Conservation (phyloP, 306 rosid species). For the Quercus robur region DNA sequence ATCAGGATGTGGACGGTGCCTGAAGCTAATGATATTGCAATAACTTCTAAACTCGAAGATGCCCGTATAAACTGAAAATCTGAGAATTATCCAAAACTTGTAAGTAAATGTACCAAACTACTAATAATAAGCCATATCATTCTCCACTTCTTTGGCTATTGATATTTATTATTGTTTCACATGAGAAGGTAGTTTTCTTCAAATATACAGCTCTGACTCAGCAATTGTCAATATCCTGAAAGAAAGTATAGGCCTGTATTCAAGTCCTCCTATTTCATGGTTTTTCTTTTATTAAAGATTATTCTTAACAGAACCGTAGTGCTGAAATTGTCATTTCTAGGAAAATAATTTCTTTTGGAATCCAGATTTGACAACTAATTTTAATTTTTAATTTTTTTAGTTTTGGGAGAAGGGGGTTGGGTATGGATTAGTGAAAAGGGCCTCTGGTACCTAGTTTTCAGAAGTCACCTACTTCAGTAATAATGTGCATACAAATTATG, state of each 20-base stretch:
- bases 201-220: not conserved
- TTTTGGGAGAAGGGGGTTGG: not conserved
- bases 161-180: not conserved
- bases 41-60: slow-evolving; percentile 36
- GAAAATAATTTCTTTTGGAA: not conserved
- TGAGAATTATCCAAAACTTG: slow-evolving; percentile 46
- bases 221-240: not conserved
- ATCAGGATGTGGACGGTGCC: slow-evolving; percentile 73
- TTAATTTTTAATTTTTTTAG: not conserved
- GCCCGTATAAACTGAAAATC: slow-evolving; percentile 33
- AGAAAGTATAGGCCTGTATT: not conserved
- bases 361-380: not conserved
- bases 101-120: slow-evolving; percentile 37
- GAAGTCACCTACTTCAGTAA: not conserved
- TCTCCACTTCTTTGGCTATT: not conserved
- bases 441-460: not conserved
- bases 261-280: not conserved
- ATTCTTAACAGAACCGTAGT: not conserved
- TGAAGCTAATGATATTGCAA: slow-evolving; percentile 41
- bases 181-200: not conserved
- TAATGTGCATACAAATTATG: not conserved
- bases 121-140: slow-evolving; percentile 1
- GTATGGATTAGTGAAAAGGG: not conserved
- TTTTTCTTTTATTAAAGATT: not conserved
- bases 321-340: not conserved